Conservation (phyloP, 2,329 filamentous ascomycete genomes). For the Aureobasidium sp. region DNA sequence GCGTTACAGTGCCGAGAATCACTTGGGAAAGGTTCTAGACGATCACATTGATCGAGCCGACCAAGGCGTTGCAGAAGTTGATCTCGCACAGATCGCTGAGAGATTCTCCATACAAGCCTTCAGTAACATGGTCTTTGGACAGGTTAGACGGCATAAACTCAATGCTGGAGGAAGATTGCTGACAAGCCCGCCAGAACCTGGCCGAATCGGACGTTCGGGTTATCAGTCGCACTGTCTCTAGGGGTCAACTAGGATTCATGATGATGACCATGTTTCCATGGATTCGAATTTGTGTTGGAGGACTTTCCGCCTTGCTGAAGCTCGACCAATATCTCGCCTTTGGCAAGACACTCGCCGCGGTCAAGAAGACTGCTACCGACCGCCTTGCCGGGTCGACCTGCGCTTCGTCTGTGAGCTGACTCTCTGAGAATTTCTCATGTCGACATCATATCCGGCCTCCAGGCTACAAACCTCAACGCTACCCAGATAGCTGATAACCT, state of each 20-base stretch:
- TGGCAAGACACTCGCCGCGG: background rate
- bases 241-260: background rate
- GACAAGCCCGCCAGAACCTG: background rate
- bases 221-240: background rate
- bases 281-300: background rate
- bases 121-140: background rate
- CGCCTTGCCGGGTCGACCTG: too few species aligned
- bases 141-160: background rate
- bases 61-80: background rate
- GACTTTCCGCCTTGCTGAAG: background rate
- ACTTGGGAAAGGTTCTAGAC: background rate
- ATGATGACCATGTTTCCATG: background rate
- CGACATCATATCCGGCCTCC: background rate
- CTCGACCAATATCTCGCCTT: background rate
- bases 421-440: background rate
- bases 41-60: background rate
- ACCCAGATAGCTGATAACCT: background rate
- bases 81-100: background rate
- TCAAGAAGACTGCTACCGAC: background rate
- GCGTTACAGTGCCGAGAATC: background rate
- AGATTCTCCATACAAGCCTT: background rate
- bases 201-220: background rate
- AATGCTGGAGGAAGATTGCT: background rate
- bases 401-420: background rate
- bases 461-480: background rate